Percentiles rank a stretch among this genome's conserved stretches.
Conservation (phyloP, 106 monocot species). For the Amphibolis antarctica region DNA sequence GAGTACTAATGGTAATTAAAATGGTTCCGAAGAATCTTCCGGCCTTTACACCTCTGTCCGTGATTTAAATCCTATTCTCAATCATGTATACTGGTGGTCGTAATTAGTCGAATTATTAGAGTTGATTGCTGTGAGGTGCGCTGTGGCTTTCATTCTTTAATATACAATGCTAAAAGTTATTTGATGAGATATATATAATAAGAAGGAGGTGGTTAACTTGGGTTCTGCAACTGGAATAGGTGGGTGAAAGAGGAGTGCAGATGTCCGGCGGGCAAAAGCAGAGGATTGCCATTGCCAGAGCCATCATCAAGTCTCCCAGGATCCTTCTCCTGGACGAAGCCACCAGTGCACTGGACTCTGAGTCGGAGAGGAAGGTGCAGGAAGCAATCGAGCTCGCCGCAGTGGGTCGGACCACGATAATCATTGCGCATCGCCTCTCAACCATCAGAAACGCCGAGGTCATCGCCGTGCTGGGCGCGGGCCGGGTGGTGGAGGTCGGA, state of each 20-base stretch:
- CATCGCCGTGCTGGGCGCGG: slow-evolving; percentile 34
- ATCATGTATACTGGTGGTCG: too few relatives aligned
- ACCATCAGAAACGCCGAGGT: slow-evolving; percentile 39
- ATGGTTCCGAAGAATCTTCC: too few relatives aligned
- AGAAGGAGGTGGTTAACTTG: too few relatives aligned
- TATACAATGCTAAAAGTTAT: too few relatives aligned
- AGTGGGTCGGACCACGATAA: slow-evolving; percentile 44
- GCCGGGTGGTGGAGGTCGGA: slow-evolving; percentile 34
- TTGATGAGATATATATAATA: too few relatives aligned
- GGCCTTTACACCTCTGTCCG: too few relatives aligned
- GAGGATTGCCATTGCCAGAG: slow-evolving; percentile 47
- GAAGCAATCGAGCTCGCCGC: slow-evolving; percentile 39
- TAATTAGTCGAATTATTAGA: too few relatives aligned
- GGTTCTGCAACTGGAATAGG: slow-evolving; percentile 13
- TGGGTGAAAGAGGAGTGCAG: slow-evolving; percentile 41
- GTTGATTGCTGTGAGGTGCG: too few relatives aligned
- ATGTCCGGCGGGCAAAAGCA: slow-evolving; percentile 60
- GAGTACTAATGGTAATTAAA: too few relatives aligned
- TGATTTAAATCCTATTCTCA: too few relatives aligned
- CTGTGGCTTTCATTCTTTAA: too few relatives aligned
- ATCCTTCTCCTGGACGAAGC: slow-evolving; percentile 55
- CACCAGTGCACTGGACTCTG: slow-evolving; percentile 46
- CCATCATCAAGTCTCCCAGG: slow-evolving; percentile 31
- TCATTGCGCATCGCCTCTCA: slow-evolving; percentile 57
- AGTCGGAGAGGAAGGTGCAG: slow-evolving; percentile 48